Evolutionary conservation across 345 rosid species (phyloP).

Genomic region (Citrus inodora): DNA sequence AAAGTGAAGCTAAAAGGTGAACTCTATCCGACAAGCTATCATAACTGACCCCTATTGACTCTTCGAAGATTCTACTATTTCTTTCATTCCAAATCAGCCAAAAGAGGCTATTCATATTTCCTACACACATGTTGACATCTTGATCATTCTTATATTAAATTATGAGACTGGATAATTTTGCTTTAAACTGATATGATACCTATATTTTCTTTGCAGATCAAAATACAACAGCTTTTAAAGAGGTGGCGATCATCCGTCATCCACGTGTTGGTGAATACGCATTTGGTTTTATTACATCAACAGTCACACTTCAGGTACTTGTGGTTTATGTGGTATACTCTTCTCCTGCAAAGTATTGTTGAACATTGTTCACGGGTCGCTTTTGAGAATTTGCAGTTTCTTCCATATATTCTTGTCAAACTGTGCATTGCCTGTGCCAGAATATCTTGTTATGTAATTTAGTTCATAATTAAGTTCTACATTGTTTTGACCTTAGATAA

Average conservation of each 20-base stretch:
- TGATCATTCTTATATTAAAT: not conserved
- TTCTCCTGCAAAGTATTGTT: not conserved
- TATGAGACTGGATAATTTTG: not conserved
- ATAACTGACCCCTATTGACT: no score
- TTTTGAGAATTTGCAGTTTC: not conserved
- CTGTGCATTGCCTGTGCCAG: not conserved
- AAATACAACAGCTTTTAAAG: constrained; percentile 92
- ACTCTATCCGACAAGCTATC: no score
- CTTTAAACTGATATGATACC: constrained; percentile 8
- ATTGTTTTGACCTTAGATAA: not conserved
- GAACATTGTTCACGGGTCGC: not conserved
- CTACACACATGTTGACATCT: not conserved
- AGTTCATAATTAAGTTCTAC: not conserved
- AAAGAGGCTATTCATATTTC: not conserved
- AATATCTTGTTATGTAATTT: not conserved
- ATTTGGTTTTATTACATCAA: constrained; percentile 90
- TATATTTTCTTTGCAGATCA: constrained; percentile 52
- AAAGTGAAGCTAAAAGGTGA: no score
- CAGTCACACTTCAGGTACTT: constrained; percentile 77
- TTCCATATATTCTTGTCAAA: not conserved
- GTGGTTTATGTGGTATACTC: not conserved
- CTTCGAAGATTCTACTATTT: no score
- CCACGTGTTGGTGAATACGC: constrained; percentile 97
- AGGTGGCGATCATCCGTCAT: constrained; percentile 91
- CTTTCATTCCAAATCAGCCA: no score